Base-by-base conservation (phyloP, 1,284 basidiomycete genomes). In the Papiliotrema terrestris region DNA sequence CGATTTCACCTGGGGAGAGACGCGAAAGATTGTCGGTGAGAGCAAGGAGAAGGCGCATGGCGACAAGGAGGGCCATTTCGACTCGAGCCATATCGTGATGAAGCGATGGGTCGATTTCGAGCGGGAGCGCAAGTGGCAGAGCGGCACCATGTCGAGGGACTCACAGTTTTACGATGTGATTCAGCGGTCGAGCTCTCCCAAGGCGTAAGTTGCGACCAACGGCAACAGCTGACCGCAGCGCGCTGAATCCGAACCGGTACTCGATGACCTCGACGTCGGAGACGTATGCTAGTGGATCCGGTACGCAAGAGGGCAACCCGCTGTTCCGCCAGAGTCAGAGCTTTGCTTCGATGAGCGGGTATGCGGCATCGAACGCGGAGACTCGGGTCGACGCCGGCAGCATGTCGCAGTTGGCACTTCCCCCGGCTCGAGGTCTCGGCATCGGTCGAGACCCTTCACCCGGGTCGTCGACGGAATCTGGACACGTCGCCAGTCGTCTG, bases 81-180 rank as follows among this genome's bases (percentile, higher is more conserved):
- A 98, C 78, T 93, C 93, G 37, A 84, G 85, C 49, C 85, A 95
- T 78, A 98, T 98, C 69, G 88, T 95, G 39, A 98, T 98, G 96
- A 98, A 98, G 82, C 85, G 92, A 48, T 98, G 95, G 95, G 91
- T 86, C 48, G 96, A 98, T 78, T 98, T 96, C 75, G 96, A 98
- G 80, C 83, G 95, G 51, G 96, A 98, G 67, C 81, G 95, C 62
- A 82, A 94, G 60, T 97, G 91, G 89, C 92, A 87, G 83, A 87
- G 79, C 66, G 91, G 91, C 17, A 85, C 83, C 9, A 84, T 86
- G 62, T 91, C 89, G 17, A 82, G 88, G 59, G 93, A 96, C 71
- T 92, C 90, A 32, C 67, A 71, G 53, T 71, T 56, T 38, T 62
- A 69, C 39, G 75, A 75, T 58, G 64, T 72, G 2, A 65, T 72